A percentile compares a stretch with the other conserved stretches of the same genome.
Evolutionary conservation across 2,329 filamentous ascomycete species (phyloP).

Genomic region (Epichloe coenophiala): DNA sequence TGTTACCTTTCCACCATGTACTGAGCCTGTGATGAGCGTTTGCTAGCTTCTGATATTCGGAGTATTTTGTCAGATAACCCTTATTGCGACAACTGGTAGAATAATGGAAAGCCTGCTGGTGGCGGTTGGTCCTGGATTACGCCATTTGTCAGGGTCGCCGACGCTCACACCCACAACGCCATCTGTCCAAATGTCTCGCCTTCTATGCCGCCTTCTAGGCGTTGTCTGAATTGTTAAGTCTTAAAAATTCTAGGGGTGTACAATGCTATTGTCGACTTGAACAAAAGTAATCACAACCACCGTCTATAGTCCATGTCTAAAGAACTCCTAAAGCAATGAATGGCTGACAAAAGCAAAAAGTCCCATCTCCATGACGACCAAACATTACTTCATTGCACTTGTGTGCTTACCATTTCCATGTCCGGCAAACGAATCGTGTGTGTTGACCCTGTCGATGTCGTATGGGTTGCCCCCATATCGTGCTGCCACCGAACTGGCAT

Average conservation of each 20-base stretch:
- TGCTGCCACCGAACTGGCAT: neutral
- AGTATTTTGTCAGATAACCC: no score
- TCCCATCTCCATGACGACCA: neutral
- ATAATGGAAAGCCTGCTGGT: neutral
- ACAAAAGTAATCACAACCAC: no score
- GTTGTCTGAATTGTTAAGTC: neutral
- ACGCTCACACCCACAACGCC: neutral
- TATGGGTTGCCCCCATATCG: slow-evolving; percentile 4
- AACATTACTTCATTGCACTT: neutral
- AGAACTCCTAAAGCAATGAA: no score
- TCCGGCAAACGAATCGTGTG: slow-evolving; percentile 1
- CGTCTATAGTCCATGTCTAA: no score
- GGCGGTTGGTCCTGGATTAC: neutral
- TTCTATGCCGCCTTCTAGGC: no score
- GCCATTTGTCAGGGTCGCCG: neutral
- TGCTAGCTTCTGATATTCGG: no score
- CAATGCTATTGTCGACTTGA: neutral
- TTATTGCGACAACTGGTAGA: no score
- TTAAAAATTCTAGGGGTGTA: neutral
- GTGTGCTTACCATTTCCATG: neutral
- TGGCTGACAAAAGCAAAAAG: no score
- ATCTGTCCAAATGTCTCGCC: neutral
- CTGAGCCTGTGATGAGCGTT: no score
- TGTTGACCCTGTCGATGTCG: slow-evolving; percentile 4
- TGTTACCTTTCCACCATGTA: no score